phyloP scores from a whole-genome alignment of 805 yeast genomes.

The Kuraishia cidri region DNA sequence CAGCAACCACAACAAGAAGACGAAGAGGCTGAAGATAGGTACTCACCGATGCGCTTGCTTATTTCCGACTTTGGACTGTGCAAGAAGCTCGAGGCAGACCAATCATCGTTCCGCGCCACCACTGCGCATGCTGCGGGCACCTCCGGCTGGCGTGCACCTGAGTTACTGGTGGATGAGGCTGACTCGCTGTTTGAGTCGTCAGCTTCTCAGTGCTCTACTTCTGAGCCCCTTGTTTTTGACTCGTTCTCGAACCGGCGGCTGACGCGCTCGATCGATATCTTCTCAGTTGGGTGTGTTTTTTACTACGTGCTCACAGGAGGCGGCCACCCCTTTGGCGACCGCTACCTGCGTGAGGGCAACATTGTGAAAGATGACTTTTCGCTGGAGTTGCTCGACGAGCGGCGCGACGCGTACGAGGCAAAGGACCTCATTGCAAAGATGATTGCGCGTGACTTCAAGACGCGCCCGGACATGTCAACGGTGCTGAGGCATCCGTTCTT shows the following conservation, averaged over 20 bases:
- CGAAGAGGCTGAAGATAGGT: constrained; percentile 2
- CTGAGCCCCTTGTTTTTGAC: constrained; percentile 27
- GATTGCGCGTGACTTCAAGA: constrained; percentile 59
- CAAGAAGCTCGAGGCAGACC: constrained; percentile 84
- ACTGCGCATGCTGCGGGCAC: constrained; percentile 94
- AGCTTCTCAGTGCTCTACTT: constrained; percentile 4
- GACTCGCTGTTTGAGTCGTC: constrained; percentile 9
- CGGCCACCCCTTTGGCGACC: constrained; percentile 90
- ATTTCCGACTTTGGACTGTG: constrained; percentile 97
- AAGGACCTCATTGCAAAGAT: constrained; percentile 61
- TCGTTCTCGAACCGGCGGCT: constrained; percentile 44
- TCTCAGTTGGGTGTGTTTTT: constrained; percentile 91
- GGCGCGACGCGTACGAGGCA: constrained; percentile 51
- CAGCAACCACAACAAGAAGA: no score
- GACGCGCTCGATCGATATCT: constrained; percentile 87
- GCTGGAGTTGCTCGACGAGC: constrained; percentile 34
- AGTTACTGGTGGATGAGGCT: constrained; percentile 42
- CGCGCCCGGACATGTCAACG: constrained; percentile 60
- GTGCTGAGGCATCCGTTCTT: constrained; percentile 83
- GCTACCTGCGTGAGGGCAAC: constrained; percentile 81
- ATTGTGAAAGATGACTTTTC: constrained; percentile 61
- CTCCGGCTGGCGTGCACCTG: constrained; percentile 98
- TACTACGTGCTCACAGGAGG: constrained; percentile 81
- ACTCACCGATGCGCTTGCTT: constrained; percentile 48
- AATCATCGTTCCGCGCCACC: constrained; percentile 88